Evolutionary conservation across 345 rosid species (phyloP).

Genomic region (Citrus australasica): DNA sequence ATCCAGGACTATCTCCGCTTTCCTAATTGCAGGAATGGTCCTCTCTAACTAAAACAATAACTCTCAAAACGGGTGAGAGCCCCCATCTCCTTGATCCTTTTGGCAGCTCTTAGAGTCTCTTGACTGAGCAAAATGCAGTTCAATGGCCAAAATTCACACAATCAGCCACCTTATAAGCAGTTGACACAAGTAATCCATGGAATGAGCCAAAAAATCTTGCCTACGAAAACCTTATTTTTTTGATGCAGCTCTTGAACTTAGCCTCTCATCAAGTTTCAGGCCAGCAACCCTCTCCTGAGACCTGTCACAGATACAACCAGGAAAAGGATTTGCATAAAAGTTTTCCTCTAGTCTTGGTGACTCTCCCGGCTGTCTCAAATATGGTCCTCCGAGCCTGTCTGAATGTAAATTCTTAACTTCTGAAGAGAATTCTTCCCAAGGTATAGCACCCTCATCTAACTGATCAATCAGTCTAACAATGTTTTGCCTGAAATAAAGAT

Average conservation of each 20-base stretch:
- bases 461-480: conserved; percentile 68
- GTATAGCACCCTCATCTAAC: conserved; percentile 50
- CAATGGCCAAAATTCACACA: conserved; percentile 4
- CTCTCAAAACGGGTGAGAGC: background rate
- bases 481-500: conserved; percentile 50
- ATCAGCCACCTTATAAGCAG: background rate
- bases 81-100: conserved; percentile 14
- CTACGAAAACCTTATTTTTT: conserved; percentile 25
- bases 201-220: background rate
- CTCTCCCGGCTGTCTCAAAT: conserved; percentile 57
- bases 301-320: conserved; percentile 76
- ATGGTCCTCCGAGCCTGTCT: conserved; percentile 71
- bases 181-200: conserved; percentile 6
- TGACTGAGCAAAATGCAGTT: conserved; percentile 2
- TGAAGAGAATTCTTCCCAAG: conserved; percentile 76
- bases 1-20: conserved; percentile 13
- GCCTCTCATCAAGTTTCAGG: conserved; percentile 30
- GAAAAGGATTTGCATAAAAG: conserved; percentile 85
- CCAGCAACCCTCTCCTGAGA: conserved; percentile 21
- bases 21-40: conserved; percentile 12
- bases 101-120: conserved; percentile 12
- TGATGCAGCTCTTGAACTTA: conserved; percentile 22
- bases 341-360: conserved; percentile 83
- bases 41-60: conserved; percentile 9
- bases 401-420: conserved; percentile 61